phyloP scores from a whole-genome alignment of 2,329 filamentous ascomycete species.

The Colletotrichum sp. region DNA sequence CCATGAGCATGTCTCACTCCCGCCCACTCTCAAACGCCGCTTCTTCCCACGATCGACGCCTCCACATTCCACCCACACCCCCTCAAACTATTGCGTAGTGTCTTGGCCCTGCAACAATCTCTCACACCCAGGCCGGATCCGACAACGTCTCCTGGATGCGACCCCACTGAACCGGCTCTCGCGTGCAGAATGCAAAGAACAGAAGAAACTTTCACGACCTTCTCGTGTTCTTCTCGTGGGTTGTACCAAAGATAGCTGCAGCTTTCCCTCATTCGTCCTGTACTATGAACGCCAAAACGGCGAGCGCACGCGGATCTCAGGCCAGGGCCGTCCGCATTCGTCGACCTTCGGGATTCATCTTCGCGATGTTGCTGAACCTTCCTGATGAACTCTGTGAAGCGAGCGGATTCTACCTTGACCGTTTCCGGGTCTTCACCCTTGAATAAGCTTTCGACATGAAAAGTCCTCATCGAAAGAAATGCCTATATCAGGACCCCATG shows the following conservation, averaged over 20 bases:
- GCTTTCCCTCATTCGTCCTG: background rate
- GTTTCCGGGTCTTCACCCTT: background rate
- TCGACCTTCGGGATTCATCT: background rate
- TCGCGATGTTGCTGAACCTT: background rate
- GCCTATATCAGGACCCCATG: background rate
- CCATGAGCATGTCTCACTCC: background rate
- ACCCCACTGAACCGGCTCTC: background rate
- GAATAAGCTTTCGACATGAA: background rate
- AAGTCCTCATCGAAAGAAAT: background rate
- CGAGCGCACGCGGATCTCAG: background rate
- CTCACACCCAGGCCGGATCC: background rate
- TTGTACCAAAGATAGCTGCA: background rate
- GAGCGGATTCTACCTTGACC: background rate
- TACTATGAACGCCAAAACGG: background rate
- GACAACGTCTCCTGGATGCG: background rate
- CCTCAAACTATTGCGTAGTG: background rate
- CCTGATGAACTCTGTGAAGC: background rate
- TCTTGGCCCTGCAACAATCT: background rate
- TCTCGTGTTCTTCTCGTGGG: background rate
- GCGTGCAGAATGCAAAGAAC: background rate
- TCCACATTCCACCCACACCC: background rate
- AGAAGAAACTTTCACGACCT: background rate
- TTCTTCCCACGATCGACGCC: background rate
- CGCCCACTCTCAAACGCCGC: background rate
- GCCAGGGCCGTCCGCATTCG: background rate